A percentile compares a stretch with the other conserved stretches of the same genome.
phyloP scores from a whole-genome alignment of 768 basidiomycete species.

The Megacollybia marginata region DNA sequence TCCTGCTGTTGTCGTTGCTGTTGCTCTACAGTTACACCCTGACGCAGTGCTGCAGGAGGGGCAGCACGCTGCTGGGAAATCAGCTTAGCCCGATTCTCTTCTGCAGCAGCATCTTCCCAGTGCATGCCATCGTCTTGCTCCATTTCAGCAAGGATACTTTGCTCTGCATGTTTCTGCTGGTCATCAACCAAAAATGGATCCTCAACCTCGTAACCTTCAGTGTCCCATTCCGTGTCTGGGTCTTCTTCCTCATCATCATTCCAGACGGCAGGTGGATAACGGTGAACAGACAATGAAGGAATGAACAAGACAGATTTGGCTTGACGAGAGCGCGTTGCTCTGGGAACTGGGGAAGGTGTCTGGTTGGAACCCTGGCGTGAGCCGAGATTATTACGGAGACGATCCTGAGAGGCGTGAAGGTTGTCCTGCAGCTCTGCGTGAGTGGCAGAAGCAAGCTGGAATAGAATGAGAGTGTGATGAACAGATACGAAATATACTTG shows the following conservation, averaged over 20 bases:
- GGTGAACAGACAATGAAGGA: constrained; percentile 49
- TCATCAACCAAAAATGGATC: constrained; percentile 58
- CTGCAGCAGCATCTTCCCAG: constrained; percentile 73
- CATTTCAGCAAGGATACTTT: constrained; percentile 26
- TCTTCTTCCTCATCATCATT: constrained; percentile 67
- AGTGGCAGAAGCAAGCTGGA: constrained; percentile 67
- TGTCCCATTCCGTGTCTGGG: constrained; percentile 62
- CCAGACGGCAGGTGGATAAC: constrained; percentile 81
- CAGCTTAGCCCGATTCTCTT: constrained; percentile 32
- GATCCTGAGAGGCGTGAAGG: constrained; percentile 41
- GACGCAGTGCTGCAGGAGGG: constrained; percentile 28
- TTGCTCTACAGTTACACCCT: constrained; percentile 17
- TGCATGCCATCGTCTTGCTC: constrained; percentile 81
- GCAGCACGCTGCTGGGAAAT: constrained; percentile 17
- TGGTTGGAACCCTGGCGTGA: constrained; percentile 42
- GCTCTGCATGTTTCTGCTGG: constrained; percentile 39
- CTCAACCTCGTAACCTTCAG: constrained; percentile 63
- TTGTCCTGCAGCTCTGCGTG: constrained; percentile 60
- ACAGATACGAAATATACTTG: constrained; percentile 28
- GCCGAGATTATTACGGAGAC: constrained; percentile 42
- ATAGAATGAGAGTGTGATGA: constrained; percentile 1
- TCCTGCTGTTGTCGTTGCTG: constrained; percentile 29
- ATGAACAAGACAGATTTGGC: constrained; percentile 66
- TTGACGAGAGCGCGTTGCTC: constrained; percentile 21
- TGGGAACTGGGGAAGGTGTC: constrained; percentile 41